A percentile compares a stretch with the other conserved stretches of the same genome.
Evolutionary conservation across 2,329 filamentous ascomycete species (phyloP).

Genomic region (Colletotrichum sp.): DNA sequence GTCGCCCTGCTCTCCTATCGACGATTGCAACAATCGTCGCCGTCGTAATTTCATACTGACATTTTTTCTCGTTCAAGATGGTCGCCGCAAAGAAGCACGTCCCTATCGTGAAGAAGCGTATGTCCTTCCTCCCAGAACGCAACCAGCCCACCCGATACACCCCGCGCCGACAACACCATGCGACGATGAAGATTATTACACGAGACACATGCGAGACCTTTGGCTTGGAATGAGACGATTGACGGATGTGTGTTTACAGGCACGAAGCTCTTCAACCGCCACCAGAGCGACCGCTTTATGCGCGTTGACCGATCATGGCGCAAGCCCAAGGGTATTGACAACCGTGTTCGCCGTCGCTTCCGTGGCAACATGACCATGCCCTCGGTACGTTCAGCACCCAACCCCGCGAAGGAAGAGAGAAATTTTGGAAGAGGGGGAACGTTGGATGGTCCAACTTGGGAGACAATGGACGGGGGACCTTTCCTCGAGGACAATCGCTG

Average conservation of each 20-base stretch:
- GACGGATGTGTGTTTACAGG: constrained; percentile 58
- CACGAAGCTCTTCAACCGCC: constrained; percentile 93
- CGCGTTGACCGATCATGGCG: constrained; percentile 91
- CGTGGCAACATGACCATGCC: constrained; percentile 96
- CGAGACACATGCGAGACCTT: constrained; percentile 8
- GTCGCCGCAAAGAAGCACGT: constrained; percentile 99
- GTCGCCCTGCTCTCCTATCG: constrained; percentile 5
- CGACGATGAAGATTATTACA: not conserved
- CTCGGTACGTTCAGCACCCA: constrained; percentile 73
- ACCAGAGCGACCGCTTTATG: constrained; percentile 98
- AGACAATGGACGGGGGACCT: not conserved
- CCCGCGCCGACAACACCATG: not conserved
- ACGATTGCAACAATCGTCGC: not conserved
- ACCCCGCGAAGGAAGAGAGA: not conserved
- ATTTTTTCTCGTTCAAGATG: constrained; percentile 66
- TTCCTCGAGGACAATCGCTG: not conserved
- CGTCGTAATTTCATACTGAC: constrained; percentile 28
- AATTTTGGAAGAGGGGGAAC: not conserved
- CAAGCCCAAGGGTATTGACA: constrained; percentile 99
- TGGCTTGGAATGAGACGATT: constrained; percentile 29
- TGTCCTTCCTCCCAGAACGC: constrained; percentile 47
- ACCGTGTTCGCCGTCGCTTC: constrained; percentile 96
- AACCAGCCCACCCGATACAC: constrained; percentile 8
- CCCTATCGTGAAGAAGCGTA: constrained; percentile 99
- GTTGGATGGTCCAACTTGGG: not conserved